Evolutionary conservation across 139 green algal species (phyloP).

Genomic region (Choricystis sp.): DNA sequence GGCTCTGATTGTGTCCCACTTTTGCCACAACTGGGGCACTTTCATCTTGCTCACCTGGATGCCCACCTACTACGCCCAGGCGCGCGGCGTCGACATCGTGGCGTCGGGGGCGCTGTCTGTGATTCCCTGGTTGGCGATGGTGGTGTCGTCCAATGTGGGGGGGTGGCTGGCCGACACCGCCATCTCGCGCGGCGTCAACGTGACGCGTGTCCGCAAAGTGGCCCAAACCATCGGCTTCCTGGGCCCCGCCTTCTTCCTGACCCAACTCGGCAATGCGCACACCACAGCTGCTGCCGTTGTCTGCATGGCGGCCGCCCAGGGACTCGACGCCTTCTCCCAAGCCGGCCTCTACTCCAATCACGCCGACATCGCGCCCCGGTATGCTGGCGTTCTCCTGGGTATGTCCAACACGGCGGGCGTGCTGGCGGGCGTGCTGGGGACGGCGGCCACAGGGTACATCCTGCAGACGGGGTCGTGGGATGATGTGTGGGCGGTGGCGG

Average conservation of each 20-base stretch:
- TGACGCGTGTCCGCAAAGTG: slow-evolving; percentile 79
- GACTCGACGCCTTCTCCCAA: slow-evolving; percentile 77
- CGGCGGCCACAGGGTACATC: slow-evolving; percentile 72
- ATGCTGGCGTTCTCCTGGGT: slow-evolving; percentile 88
- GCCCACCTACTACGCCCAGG: slow-evolving; percentile 94
- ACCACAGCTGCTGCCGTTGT: slow-evolving; percentile 46
- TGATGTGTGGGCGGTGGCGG: slow-evolving; percentile 68
- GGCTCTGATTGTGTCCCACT: slow-evolving; percentile 89
- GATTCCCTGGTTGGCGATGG: slow-evolving; percentile 95
- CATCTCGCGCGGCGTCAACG: slow-evolving; percentile 35
- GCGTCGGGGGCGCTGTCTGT: slow-evolving; percentile 67
- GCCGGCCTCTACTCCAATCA: slow-evolving; percentile 96
- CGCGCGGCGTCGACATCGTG: slow-evolving; percentile 76
- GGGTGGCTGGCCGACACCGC: slow-evolving; percentile 82
- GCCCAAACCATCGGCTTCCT: slow-evolving; percentile 92
- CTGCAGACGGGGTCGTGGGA: slow-evolving; percentile 50
- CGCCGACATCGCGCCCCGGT: slow-evolving; percentile 87
- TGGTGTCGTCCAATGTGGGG: slow-evolving; percentile 63
- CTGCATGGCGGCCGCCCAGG: slow-evolving; percentile 84
- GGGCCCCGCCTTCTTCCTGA: slow-evolving; percentile 86
- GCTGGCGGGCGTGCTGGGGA: slow-evolving; percentile 86
- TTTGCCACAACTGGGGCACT: slow-evolving; percentile 98
- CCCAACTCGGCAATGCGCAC: slow-evolving; percentile 49
- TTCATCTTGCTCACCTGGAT: slow-evolving; percentile 99
- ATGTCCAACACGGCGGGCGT: slow-evolving; percentile 94